phyloP scores from a whole-genome alignment of 2,329 filamentous ascomycete species.

The Exophiala phaeomuriformis region DNA sequence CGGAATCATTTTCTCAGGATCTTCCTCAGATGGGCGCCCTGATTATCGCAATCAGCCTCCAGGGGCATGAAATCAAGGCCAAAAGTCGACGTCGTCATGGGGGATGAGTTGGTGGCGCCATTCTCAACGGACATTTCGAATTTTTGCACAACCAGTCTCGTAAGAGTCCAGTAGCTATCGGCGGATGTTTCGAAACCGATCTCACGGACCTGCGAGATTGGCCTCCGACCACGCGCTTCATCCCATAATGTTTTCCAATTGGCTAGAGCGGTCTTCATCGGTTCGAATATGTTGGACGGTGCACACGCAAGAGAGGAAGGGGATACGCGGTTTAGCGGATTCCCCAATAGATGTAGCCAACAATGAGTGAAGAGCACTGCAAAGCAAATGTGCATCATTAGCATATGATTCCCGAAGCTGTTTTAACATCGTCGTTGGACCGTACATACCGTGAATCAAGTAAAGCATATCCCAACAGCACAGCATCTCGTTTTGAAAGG shows the following conservation, averaged over 20 bases:
- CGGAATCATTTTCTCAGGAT: constrained; percentile 8
- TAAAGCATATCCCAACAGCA: constrained; percentile 39
- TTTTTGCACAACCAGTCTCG: constrained; percentile 17
- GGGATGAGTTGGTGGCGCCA: neutral
- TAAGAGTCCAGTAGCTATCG: constrained; percentile 24
- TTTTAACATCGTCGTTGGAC: neutral
- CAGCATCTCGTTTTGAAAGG: constrained; percentile 22
- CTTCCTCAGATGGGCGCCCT: constrained; percentile 21
- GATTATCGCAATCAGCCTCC: constrained; percentile 20
- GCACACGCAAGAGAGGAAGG: constrained; percentile 6
- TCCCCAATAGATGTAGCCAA: constrained; percentile 36
- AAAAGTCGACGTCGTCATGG: neutral
- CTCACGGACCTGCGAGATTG: constrained; percentile 32
- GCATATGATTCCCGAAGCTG: neutral
- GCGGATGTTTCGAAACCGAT: constrained; percentile 34
- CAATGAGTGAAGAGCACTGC: constrained; percentile 37
- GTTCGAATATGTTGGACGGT: constrained; percentile 6
- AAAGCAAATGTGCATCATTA: constrained; percentile 2
- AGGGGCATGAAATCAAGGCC: constrained; percentile 21
- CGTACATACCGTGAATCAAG: constrained; percentile 35
- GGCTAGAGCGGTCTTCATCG: constrained; percentile 34
- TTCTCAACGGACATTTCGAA: constrained; percentile 7
- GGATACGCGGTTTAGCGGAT: constrained; percentile 27
- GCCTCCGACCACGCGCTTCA: constrained; percentile 29
- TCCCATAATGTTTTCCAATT: constrained; percentile 38